phyloP scores from a whole-genome alignment of 805 yeast genomes.

The Saccharomycopsis fermentans region DNA sequence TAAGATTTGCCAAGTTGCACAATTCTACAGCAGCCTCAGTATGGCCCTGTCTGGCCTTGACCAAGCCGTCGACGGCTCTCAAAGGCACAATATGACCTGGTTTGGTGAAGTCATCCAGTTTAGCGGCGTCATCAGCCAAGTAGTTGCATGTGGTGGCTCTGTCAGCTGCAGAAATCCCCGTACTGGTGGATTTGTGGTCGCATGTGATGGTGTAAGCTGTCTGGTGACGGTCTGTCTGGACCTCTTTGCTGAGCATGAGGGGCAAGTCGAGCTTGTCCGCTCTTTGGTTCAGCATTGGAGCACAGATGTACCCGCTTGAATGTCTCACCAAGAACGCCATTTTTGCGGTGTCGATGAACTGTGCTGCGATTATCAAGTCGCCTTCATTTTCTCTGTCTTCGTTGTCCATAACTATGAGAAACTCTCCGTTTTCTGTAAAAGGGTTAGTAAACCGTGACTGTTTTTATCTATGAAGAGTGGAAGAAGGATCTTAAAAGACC shows the following conservation, averaged over 20 bases:
- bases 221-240: constrained; percentile 74
- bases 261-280: constrained; percentile 80
- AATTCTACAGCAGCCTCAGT: constrained; percentile 95
- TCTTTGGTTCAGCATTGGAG: constrained; percentile 64
- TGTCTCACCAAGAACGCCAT: constrained; percentile 92
- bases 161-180: constrained; percentile 94
- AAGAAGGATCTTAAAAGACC: too few species aligned
- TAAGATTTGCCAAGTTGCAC: constrained; percentile 62
- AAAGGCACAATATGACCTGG: constrained; percentile 96
- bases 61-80: constrained; percentile 81
- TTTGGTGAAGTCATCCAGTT: constrained; percentile 60
- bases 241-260: constrained; percentile 44
- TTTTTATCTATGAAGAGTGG: too few species aligned
- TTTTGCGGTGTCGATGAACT: constrained; percentile 61
- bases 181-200: constrained; percentile 83
- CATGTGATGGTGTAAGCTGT: constrained; percentile 95
- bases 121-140: constrained; percentile 51
- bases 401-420: constrained; percentile 93
- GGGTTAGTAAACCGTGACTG: neutral
- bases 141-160: constrained; percentile 71
- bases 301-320: constrained; percentile 89
- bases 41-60: constrained; percentile 79
- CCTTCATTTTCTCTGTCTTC: constrained; percentile 96
- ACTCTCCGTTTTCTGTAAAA: constrained; percentile 51
- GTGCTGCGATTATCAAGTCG: constrained; percentile 90